Evolutionary conservation across 208 protist species (phyloP).

Genomic region (Naegleria fowleri): DNA sequence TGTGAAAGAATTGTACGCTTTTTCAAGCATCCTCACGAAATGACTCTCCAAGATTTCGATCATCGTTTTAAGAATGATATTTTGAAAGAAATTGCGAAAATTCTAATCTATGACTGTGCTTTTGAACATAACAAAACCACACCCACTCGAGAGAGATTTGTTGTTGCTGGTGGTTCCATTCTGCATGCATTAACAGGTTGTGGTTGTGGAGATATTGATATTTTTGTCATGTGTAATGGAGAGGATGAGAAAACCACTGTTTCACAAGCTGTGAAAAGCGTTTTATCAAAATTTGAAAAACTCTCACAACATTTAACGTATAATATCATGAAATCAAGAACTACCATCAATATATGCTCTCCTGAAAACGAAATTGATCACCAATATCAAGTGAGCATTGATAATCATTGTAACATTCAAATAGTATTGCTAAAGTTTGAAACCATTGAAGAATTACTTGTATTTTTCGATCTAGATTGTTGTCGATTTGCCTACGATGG

Average conservation of each 20-base stretch:
- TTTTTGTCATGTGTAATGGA: neutral
- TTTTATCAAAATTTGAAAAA: neutral
- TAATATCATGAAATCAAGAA: neutral
- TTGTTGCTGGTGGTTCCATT: neutral
- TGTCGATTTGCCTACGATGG: slow-evolving; percentile 1
- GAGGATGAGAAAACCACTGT: neutral
- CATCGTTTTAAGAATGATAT: neutral
- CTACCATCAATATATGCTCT: neutral
- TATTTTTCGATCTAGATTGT: slow-evolving; percentile 7
- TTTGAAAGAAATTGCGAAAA: neutral
- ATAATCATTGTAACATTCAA: neutral
- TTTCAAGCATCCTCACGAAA: neutral
- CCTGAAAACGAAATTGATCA: neutral
- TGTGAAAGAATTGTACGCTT: neutral
- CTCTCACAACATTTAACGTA: neutral
- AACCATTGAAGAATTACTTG: neutral
- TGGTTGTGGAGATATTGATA: neutral
- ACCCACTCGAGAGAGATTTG: neutral
- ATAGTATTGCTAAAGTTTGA: neutral
- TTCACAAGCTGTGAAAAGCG: neutral
- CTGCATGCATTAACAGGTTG: neutral
- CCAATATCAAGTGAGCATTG: neutral
- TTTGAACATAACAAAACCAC: neutral
- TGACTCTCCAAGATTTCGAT: neutral
- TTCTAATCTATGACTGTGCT: neutral